A percentile compares a stretch with the other conserved stretches of the same genome.
Evolutionary conservation across 129 eudicot genomes (phyloP).

Genomic region (Daucus carota): DH1_v3.0 NC_030385.2:44490501-44491000

Average conservation of each 20-base stretch:
- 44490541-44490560: slow-evolving; percentile 25
- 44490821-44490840: slow-evolving; percentile 16
- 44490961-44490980: too few species aligned
- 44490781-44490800: slow-evolving; percentile 62
- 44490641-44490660: slow-evolving; percentile 36
- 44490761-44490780: slow-evolving; percentile 74
- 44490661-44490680: slow-evolving; percentile 20
- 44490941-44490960: too few species aligned
- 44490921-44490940: not conserved
- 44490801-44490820: slow-evolving; percentile 16
- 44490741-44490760: slow-evolving; percentile 56
- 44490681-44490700: slow-evolving; percentile 18
- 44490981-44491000: not conserved
- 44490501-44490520: not conserved
- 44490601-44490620: slow-evolving; percentile 70
- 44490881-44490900: not conserved
- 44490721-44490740: slow-evolving; percentile 50
- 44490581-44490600: slow-evolving; percentile 19
- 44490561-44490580: slow-evolving; percentile 11
- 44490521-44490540: not conserved
- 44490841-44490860: slow-evolving; percentile 21
- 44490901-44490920: not conserved
- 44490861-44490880: slow-evolving; percentile 11
- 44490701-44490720: slow-evolving; percentile 9
- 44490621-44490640: slow-evolving; percentile 23